Evolutionary conservation across 1,284 basidiomycete species (phyloP).

Genomic region (Austroboletus novae-zelandiae): DNA sequence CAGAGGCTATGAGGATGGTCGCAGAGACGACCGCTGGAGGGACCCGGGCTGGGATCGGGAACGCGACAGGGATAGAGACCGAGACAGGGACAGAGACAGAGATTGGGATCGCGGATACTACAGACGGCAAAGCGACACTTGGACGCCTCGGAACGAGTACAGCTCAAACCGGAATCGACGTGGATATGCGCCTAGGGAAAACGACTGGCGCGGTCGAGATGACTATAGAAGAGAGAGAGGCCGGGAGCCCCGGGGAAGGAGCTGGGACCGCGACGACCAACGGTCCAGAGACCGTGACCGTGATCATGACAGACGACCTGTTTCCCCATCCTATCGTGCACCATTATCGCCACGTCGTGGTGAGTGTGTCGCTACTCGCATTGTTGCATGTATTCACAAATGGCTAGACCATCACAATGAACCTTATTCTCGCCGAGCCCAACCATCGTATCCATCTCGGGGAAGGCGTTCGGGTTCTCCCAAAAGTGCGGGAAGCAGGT

Average conservation of each 20-base stretch:
- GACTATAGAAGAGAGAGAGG: constrained; percentile 26
- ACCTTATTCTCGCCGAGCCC: constrained; percentile 16
- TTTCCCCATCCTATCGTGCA: constrained; percentile 17
- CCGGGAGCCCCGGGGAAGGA: constrained; percentile 20
- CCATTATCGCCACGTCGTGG: constrained; percentile 27
- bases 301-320: constrained; percentile 16
- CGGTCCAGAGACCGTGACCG: constrained; percentile 21
- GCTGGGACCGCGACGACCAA: constrained; percentile 25
- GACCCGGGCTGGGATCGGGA: constrained; percentile 27
- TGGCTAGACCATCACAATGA: constrained; percentile 14
- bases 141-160: constrained; percentile 20
- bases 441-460: constrained; percentile 12
- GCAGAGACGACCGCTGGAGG: constrained; percentile 26
- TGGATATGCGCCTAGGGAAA: constrained; percentile 15
- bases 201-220: constrained; percentile 23
- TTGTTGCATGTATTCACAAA: constrained; percentile 1
- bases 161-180: constrained; percentile 20
- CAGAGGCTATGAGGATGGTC: constrained; percentile 18
- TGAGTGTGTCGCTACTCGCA: constrained; percentile 10
- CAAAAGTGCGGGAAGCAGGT: constrained; percentile 21
- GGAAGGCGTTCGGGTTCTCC: constrained; percentile 26
- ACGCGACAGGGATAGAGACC: constrained; percentile 7
- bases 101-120: constrained; percentile 23
- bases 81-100: constrained; percentile 14
- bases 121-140: constrained; percentile 14